Evolutionary conservation across 345 rosid species (phyloP), one percentile per base, ranked within the genome.

Genomic region (Dimocarpus longan): DNA sequence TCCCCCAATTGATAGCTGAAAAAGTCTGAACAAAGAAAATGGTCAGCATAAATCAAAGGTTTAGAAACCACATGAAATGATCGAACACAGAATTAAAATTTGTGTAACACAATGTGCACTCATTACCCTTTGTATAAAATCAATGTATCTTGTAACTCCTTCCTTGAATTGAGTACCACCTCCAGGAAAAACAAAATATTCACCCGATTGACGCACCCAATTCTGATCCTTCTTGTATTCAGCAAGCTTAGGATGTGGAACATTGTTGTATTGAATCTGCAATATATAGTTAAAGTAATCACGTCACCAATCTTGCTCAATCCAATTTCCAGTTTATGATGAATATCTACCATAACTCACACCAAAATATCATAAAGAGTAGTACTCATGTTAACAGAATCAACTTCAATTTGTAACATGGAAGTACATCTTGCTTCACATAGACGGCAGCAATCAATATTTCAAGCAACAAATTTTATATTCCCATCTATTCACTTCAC

Each of bases 151-250:
- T 66, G 88, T 68, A 83, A 93, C 98, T 65, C 98, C 99, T 54
- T 86, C 83, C 83, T 92, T 93, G 80, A 95, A 95, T 71, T 95
- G 98, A 70, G 98, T 95, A 78, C 99, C 99, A 69, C 97, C 99
- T 70, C 98, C 99, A 1, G 97, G 99, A 65, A 95, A 95, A 77
- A 86, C 83, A 43, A 95, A 87, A 80, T 77, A 89, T 73, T 90
- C 94, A 62, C 90, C 95, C 1, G 84, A 77, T 81, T 89, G 92
- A 0, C 72, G 84, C 73, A 95, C 97, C 99, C 97, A 95, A 48
- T 91, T 91, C 82, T 95, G 99, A 66, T 91, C 95, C 50, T 93
- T 93, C 86, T 95, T 95, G 95, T 92, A 93, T 37, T 95, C 98
- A 70, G 93, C 96, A 78, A 95, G 97, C 91, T 93, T 93, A 50